phyloP scores from a whole-genome alignment of 352 stramenopile species.

The Elongisporangium anandrum region DNA sequence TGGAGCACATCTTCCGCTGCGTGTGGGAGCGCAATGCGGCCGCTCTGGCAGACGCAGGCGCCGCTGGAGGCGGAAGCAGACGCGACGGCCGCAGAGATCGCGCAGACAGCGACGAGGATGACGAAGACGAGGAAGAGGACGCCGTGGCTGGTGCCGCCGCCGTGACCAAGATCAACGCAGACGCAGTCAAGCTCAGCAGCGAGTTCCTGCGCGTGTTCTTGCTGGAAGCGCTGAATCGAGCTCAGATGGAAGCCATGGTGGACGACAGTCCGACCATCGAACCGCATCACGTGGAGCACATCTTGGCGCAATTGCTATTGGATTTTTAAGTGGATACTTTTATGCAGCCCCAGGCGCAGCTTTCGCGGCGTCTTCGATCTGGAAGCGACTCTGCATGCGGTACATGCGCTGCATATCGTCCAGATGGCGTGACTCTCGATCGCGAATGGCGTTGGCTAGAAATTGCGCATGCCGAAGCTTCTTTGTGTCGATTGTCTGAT shows the following conservation, averaged over 20 bases:
- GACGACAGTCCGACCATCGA: conserved; percentile 72
- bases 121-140: conserved; percentile 44
- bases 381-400: conserved; percentile 5
- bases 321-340: conserved; percentile 66
- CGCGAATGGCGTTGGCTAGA: conserved; percentile 32
- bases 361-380: conserved; percentile 1
- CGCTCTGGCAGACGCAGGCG: conserved; percentile 10
- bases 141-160: conserved; percentile 19
- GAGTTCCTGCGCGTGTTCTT: conserved; percentile 78
- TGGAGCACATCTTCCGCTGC: conserved; percentile 73
- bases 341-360: conserved; percentile 1
- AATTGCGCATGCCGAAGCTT: conserved; percentile 52
- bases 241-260: conserved; percentile 87
- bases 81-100: neutral
- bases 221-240: conserved; percentile 62
- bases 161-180: conserved; percentile 68
- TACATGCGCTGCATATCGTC: conserved; percentile 17
- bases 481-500: conserved; percentile 20
- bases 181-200: conserved; percentile 70
- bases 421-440: conserved; percentile 32
- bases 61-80: neutral
- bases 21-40: conserved; percentile 38
- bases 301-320: conserved; percentile 72
- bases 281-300: conserved; percentile 76
- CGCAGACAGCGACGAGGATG: conserved; percentile 22